phyloP scores from a whole-genome alignment of 2,329 filamentous ascomycete genomes.

The Tolypocladium amazonense region DNA sequence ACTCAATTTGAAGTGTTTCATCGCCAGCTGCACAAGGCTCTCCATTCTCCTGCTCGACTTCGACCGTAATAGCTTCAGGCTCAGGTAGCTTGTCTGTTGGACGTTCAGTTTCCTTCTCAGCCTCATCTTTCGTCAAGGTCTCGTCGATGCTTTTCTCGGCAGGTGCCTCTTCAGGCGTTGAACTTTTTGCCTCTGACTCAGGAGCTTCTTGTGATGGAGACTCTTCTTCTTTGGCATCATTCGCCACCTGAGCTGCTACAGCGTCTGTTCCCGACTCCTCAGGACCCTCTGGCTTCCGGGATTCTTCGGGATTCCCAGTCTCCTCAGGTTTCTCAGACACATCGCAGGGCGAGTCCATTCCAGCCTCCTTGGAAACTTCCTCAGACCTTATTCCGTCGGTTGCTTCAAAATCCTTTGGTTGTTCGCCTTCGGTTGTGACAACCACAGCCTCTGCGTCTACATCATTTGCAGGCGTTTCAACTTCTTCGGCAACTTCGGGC shows the following conservation, averaged over 20 bases:
- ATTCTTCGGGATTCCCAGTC: neutral
- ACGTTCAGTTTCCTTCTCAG: neutral
- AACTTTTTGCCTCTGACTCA: neutral
- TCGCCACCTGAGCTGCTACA: neutral
- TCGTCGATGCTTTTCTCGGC: slow-evolving; percentile 5
- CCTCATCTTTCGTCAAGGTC: neutral
- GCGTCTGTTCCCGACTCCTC: neutral
- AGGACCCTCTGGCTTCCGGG: neutral
- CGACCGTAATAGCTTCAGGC: slow-evolving; percentile 4
- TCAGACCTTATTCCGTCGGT: neutral
- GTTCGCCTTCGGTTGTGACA: neutral
- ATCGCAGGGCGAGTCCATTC: neutral
- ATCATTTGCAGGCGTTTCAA: neutral
- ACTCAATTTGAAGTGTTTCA: neutral
- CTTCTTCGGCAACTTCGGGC: neutral
- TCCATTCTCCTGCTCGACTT: slow-evolving; percentile 1
- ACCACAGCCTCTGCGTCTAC: slow-evolving; percentile 1
- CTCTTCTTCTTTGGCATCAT: neutral
- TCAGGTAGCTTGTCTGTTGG: neutral
- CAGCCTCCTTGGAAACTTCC: neutral
- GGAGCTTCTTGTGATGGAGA: neutral
- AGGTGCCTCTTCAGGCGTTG: neutral
- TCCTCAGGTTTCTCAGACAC: neutral
- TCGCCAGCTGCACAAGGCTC: neutral
- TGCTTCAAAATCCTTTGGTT: neutral